phyloP scores from a whole-genome alignment of 2,329 filamentous ascomycete genomes.

The Botryotinia narcissicola region DNA sequence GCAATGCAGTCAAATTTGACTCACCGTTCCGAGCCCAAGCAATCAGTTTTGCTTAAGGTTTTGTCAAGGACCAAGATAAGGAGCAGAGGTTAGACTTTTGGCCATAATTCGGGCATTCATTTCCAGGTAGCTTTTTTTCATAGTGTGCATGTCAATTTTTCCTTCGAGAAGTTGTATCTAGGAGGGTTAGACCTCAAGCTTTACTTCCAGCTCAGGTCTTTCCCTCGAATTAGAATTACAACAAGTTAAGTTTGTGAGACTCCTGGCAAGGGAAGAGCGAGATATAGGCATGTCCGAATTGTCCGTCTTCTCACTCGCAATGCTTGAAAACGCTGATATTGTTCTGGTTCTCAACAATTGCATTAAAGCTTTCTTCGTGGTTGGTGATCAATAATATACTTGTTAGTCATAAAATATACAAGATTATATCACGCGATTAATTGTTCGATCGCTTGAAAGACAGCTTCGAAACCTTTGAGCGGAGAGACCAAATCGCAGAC shows the following conservation, averaged over 20 bases:
- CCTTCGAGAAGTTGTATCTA: background rate
- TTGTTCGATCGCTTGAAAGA: background rate
- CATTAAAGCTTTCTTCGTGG: background rate
- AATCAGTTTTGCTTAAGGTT: background rate
- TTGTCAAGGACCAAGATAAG: background rate
- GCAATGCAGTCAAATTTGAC: background rate
- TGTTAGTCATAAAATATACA: background rate
- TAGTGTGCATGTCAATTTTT: background rate
- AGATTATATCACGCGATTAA: background rate
- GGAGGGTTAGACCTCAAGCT: background rate
- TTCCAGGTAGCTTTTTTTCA: background rate
- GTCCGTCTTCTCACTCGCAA: background rate
- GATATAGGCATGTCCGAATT: background rate
- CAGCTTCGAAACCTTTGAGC: background rate
- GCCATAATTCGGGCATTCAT: background rate
- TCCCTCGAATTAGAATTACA: background rate
- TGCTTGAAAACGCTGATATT: background rate
- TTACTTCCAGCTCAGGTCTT: background rate
- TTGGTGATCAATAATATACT: background rate
- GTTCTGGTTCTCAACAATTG: background rate
- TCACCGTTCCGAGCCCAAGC: background rate
- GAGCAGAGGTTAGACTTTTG: background rate
- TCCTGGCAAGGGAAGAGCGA: background rate
- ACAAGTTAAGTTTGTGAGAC: background rate
- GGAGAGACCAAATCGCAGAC: background rate